phyloP scores from a whole-genome alignment of 2,329 filamentous ascomycete genomes.

The Ophiostoma sp. region DNA sequence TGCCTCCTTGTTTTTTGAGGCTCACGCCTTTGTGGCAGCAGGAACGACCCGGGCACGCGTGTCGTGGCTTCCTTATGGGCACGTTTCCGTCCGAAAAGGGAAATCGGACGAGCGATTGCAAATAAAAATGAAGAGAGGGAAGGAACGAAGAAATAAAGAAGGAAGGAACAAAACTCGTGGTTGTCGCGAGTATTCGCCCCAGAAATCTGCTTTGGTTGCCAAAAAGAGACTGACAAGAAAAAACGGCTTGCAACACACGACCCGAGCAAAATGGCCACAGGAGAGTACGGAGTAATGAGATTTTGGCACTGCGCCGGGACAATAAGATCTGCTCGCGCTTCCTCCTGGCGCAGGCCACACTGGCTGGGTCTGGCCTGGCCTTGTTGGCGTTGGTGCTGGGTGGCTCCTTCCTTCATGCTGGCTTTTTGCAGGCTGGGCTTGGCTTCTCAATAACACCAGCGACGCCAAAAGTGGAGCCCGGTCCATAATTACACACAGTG shows the following conservation, averaged over 20 bases:
- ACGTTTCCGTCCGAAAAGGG: not conserved
- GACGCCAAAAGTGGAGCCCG: constrained; percentile 22
- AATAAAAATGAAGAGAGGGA: not conserved
- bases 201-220: constrained; percentile 2
- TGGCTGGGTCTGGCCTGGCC: not conserved
- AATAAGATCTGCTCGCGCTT: constrained; percentile 28
- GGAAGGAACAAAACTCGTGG: not conserved
- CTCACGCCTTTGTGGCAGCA: not conserved
- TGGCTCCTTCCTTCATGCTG: constrained; percentile 13
- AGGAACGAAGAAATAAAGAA: not conserved
- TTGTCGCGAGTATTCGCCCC: constrained; percentile 3
- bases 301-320: constrained; percentile 27
- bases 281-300: constrained; percentile 14
- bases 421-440: constrained; percentile 26
- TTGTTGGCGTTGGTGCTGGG: not conserved
- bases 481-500: constrained; percentile 9
- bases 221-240: constrained; percentile 20
- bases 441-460: constrained; percentile 34
- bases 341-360: not conserved
- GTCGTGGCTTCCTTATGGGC: constrained; percentile 4
- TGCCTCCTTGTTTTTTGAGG: constrained; percentile 20
- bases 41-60: constrained; percentile 13
- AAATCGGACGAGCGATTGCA: not conserved
- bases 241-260: constrained; percentile 22
- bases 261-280: constrained; percentile 19